A percentile compares a stretch with the other conserved stretches of the same genome.
Evolutionary conservation across 1,284 basidiomycete species (phyloP).

Genomic region (Irpex lacteus): DNA sequence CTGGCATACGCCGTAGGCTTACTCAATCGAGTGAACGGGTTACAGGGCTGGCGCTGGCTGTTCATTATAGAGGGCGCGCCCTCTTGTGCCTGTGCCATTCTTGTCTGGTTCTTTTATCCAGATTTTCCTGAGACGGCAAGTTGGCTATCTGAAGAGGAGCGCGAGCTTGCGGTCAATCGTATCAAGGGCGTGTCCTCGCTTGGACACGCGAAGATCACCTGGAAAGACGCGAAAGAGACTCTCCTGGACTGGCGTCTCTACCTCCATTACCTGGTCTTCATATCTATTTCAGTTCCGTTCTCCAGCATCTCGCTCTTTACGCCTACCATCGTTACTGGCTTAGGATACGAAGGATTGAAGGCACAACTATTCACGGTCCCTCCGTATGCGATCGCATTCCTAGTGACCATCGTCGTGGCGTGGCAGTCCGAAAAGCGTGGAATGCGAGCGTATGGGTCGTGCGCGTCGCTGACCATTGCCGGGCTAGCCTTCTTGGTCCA

Average conservation of each 20-base stretch:
- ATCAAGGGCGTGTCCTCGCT: conserved; percentile 26
- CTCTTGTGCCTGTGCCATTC: conserved; percentile 11
- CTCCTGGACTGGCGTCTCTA: conserved; percentile 31
- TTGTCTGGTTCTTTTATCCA: conserved; percentile 10
- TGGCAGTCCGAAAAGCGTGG: conserved; percentile 15
- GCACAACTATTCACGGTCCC: conserved; percentile 57
- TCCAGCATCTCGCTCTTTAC: conserved; percentile 33
- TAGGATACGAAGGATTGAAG: conserved; percentile 38
- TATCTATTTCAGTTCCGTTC: conserved; percentile 31
- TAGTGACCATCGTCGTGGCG: conserved; percentile 27
- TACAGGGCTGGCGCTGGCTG: conserved; percentile 32
- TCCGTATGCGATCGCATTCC: conserved; percentile 40
- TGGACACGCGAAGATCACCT: conserved; percentile 27
- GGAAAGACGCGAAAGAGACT: conserved; percentile 25
- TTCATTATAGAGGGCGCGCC: conserved; percentile 36
- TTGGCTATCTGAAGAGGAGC: conserved; percentile 14
- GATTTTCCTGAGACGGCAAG: conserved; percentile 12
- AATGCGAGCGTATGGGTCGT: conserved; percentile 14
- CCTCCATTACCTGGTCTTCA: conserved; percentile 29
- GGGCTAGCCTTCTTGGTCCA: conserved; percentile 17
- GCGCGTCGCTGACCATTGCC: conserved; percentile 11
- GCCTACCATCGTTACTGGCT: conserved; percentile 33
- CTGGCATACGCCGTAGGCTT: conserved; percentile 23
- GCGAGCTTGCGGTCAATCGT: conserved; percentile 19
- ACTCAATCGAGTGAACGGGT: conserved; percentile 28